Conservation (phyloP, 2,329 filamentous ascomycete species). For the Alternaria tenuissima region DNA sequence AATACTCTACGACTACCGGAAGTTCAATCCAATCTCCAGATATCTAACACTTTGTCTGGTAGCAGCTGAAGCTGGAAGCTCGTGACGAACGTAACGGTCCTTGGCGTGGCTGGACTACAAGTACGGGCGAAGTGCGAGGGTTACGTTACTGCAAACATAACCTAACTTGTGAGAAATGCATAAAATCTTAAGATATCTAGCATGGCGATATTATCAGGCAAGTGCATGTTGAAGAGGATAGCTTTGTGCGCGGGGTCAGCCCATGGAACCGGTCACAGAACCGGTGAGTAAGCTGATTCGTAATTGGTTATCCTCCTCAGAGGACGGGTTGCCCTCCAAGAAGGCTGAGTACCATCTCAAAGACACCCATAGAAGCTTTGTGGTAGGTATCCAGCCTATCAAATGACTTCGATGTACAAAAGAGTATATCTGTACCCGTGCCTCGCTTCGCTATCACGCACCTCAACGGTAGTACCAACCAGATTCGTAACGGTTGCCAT, state of each 20-base stretch:
- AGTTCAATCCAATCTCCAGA: not conserved
- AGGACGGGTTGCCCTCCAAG: not conserved
- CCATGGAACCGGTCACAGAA: constrained; percentile 17
- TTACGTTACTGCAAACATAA: not conserved
- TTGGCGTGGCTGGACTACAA: constrained; percentile 1
- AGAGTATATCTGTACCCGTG: not conserved
- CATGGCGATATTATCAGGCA: constrained; percentile 1
- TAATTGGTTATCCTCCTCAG: constrained; percentile 9
- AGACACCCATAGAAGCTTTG: not conserved
- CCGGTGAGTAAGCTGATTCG: constrained; percentile 16
- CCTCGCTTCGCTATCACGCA: not conserved
- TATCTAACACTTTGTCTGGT: not conserved
- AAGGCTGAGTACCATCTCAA: not conserved
- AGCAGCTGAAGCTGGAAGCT: not conserved
- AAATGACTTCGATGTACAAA: not conserved
- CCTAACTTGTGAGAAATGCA: constrained; percentile 4
- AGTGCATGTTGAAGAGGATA: not conserved
- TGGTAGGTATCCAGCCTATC: not conserved
- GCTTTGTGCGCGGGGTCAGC: constrained; percentile 14
- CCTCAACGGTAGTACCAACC: constrained; percentile 61
- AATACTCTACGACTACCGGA: no score
- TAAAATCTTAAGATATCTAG: not conserved
- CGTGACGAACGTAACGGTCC: not conserved
- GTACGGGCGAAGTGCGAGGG: not conserved
- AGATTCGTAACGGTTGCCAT: constrained; percentile 63